phyloP scores from a whole-genome alignment of 192 early-diverging fungal genomes.

The Coemansia umbellata region DNA sequence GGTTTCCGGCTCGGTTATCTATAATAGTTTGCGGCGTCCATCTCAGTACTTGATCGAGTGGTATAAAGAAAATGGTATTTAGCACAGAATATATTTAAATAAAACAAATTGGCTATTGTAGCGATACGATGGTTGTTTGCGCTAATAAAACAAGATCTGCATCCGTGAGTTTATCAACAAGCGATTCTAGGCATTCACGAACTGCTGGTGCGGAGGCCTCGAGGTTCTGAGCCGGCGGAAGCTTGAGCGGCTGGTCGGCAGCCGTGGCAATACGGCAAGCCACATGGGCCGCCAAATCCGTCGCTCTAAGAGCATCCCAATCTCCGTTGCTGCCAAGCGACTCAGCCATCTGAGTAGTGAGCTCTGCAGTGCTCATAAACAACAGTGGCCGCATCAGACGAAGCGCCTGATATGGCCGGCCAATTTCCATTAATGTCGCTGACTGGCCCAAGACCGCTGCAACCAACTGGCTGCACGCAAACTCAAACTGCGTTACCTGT shows the following conservation, averaged over 20 bases:
- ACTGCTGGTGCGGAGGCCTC: too few species aligned
- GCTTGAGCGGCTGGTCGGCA: too few species aligned
- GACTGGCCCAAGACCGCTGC: background rate
- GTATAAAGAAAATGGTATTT: background rate
- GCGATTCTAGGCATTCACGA: too few species aligned
- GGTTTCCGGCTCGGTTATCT: slow-evolving; percentile 12
- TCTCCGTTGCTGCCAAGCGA: background rate
- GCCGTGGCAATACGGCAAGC: slow-evolving; percentile 25
- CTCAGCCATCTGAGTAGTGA: background rate
- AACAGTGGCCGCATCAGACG: slow-evolving; percentile 30
- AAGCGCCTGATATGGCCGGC: slow-evolving; percentile 10
- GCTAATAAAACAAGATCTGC: background rate
- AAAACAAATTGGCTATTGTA: background rate
- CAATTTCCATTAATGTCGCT: slow-evolving; percentile 3
- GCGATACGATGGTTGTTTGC: too few species aligned
- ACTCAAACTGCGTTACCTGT: slow-evolving; percentile 33
- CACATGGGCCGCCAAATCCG: slow-evolving; percentile 15
- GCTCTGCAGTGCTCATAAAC: slow-evolving; percentile 15
- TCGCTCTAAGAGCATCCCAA: background rate
- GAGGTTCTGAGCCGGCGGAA: too few species aligned
- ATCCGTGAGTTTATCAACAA: too few species aligned
- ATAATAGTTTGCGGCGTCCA: slow-evolving; percentile 6
- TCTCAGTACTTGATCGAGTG: slow-evolving; percentile 13
- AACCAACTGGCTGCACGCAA: slow-evolving; percentile 32
- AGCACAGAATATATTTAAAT: background rate